These are phyloP conservation scores for peach (Prunus persica) DNA, from an alignment of 306 rosid species.

Conservation along the genomic window Prunus_persica_NCBIv2 NC_034010.1:25238001-25238500, in stretches of 20 bases:
- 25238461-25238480: constrained; percentile 13
- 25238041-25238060: background rate
- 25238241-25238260: constrained; percentile 4
- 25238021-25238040: background rate
- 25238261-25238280: constrained; percentile 8
- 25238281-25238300: background rate
- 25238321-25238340: constrained; percentile 14
- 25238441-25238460: constrained; percentile 4
- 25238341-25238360: constrained; percentile 18
- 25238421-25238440: constrained; percentile 28
- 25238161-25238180: background rate
- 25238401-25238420: constrained; percentile 41
- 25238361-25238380: constrained; percentile 28
- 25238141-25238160: background rate
- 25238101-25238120: background rate
- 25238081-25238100: background rate
- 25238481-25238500: background rate
- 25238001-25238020: background rate
- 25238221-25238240: constrained; percentile 19
- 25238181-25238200: background rate
- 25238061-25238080: background rate
- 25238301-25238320: constrained; percentile 31
- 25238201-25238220: constrained; percentile 26
- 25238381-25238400: constrained; percentile 30
- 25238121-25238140: background rate